Evolutionary conservation across 129 eudicot species (phyloP), one percentile per base, ranked within the genome.

Genomic region (Dittrichia graveolens): DNA sequence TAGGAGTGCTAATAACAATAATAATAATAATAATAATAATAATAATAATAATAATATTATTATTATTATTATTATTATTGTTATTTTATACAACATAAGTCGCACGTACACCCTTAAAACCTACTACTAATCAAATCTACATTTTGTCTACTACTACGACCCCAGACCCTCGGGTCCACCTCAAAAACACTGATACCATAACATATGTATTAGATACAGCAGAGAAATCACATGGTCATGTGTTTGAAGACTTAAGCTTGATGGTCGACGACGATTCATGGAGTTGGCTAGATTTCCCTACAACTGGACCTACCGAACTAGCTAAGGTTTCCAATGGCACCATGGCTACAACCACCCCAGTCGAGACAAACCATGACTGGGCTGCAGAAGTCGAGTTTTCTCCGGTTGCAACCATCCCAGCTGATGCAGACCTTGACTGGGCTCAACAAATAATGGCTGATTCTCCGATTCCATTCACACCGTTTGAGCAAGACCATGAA

Each of bases 291-390:
- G 69, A 64, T 13, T 10, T 40, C 52, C 50, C 47, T 40, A 49
- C 31, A 41, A 9, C 37, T n/a, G 59, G 12, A 48, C 40, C 59
- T 19, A 24, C 11, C 50, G 11, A 62, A 62, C 50, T 8, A 62
- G 34, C 68, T 43, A 41, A 42, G 41, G 48, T 7, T 42, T 9
- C 3, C 15, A 40, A 41, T 63, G 69, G 69, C 52, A 42, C 52
- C 39, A 42, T 64, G 38, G 52, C 52, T 64, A 14, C 69, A 64
- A 12, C 69, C 35, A 64, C 12, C 69, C 7, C 52, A 63, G 15
- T 11, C 11, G 55, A 65, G 70, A 9, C n/a, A 65, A 14, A 65
- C 39, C 40, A 10, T 19, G 70, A 43, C n/a, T 43, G 37, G 14
- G 34, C 37, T 16, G 19, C 37, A 64, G 6, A 64, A 1, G 6